Base-by-base conservation (phyloP, 2,329 filamentous ascomycete genomes). In the Penicillium sp. region DNA sequence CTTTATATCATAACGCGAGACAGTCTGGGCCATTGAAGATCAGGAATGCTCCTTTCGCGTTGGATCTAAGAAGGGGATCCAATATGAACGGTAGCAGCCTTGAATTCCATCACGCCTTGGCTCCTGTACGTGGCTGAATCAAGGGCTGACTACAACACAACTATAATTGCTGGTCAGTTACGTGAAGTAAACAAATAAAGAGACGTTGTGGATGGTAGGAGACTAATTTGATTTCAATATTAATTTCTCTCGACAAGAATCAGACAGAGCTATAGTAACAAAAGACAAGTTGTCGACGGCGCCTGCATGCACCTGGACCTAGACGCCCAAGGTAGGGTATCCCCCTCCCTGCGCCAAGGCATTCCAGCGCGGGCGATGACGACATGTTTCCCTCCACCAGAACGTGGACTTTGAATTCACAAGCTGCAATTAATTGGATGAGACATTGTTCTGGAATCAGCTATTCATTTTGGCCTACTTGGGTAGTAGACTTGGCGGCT, bases 11-110 rank as follows among this genome's bases (percentile, higher is more conserved):
- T 5, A 14, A 34, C 20, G 54, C 25, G 34, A 42, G 25, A 55
- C 8, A 39, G 38, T 66, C 50, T 59, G 38, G 58, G 17, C 56
- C 55, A 41, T 47, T 41, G 50, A n/a, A 25, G 22, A 56, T 57
- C 51, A 57, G 60, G 64, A 66, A 66, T 66, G 64, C 35, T 58
- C 12, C 25, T 37, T 52, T 60, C 55, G 57, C 57, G 64, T 59
- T 38, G 50, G 54, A 54, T 57, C 53, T 28, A 42, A 28, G 48
- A 63, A 50, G 56, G 57, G 15, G 39, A 60, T 58, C 50, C 53
- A 48, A 55, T 54, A 50, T 59, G 58, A 45, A 61, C 54, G 35
- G 62, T 63, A 61, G 60, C 56, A 59, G 58, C 60, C 60, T 56
- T 54, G 57, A 58, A 62, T 59, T 64, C 57, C 61, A 50, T 41